Conservation (phyloP, 2,329 filamentous ascomycete genomes). For the Trichophyton schoenleinii region DNA sequence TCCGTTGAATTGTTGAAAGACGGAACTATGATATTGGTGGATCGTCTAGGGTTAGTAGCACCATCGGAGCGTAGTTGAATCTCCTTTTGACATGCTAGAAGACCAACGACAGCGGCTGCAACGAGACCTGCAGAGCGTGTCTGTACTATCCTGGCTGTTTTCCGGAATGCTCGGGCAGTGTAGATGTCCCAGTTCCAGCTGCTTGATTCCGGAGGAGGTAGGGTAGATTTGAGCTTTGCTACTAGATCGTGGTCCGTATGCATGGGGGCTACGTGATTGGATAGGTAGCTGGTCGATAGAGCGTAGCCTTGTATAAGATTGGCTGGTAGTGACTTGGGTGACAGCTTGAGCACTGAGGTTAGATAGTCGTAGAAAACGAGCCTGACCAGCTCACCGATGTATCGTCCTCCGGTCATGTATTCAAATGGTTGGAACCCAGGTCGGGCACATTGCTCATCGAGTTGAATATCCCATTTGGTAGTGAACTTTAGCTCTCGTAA, state of each 20-base stretch:
- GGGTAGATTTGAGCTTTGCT: conserved; percentile 40
- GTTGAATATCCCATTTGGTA: conserved; percentile 55
- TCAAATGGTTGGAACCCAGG: conserved; percentile 73
- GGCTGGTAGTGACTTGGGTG: conserved; percentile 38
- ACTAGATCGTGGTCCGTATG: conserved; percentile 38
- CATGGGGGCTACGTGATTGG: conserved; percentile 50
- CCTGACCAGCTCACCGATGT: conserved; percentile 63
- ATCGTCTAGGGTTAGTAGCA: conserved; percentile 22
- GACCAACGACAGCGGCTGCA: conserved; percentile 57
- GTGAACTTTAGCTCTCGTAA: conserved; percentile 48
- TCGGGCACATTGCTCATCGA: conserved; percentile 54
- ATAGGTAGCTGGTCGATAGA: conserved; percentile 60
- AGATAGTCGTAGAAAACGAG: conserved; percentile 57
- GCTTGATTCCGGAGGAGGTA: conserved; percentile 35
- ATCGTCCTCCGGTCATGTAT: conserved; percentile 71
- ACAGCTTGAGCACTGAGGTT: conserved; percentile 32
- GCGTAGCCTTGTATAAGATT: conserved; percentile 48
- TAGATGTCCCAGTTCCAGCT: conserved; percentile 52
- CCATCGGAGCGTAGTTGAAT: conserved; percentile 38
- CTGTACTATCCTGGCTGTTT: conserved; percentile 58
- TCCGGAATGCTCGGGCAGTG: conserved; percentile 48
- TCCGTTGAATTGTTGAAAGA: conserved; percentile 15
- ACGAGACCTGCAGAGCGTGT: conserved; percentile 60
- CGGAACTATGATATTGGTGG: conserved; percentile 13
- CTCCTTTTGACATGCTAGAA: conserved; percentile 58